Conservation (phyloP, 163 green algal species). For the Chlamydomonas reinhardtii region DNA sequence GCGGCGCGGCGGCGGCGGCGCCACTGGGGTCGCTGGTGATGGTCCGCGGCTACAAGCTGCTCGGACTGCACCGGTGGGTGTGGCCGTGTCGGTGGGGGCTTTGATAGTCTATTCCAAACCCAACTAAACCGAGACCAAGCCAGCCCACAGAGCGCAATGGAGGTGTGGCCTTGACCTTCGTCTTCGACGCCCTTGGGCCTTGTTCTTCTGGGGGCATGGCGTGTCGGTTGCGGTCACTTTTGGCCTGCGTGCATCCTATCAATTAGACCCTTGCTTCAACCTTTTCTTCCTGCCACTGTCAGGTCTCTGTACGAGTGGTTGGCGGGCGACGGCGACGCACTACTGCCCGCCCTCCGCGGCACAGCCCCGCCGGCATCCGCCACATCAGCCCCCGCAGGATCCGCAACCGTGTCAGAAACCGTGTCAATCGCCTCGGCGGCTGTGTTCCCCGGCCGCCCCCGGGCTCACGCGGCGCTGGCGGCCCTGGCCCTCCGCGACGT, state of each 20-base stretch:
- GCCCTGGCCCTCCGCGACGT: conserved; percentile 11
- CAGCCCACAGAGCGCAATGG: no score
- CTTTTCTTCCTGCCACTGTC: neutral
- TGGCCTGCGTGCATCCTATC: no score
- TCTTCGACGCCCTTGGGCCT: no score
- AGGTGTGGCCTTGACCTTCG: no score
- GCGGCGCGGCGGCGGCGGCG: neutral
- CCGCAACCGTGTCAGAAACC: neutral
- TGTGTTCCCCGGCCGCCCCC: neutral
- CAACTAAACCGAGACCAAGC: no score
- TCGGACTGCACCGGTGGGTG: conserved; percentile 9
- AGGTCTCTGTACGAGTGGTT: conserved; percentile 32
- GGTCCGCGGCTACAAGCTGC: conserved; percentile 13
- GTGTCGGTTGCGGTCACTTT: no score
- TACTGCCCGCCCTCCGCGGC: neutral
- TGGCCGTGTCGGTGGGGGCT: no score
- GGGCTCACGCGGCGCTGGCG: conserved; percentile 4
- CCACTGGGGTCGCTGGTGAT: neutral
- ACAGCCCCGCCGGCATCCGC: neutral
- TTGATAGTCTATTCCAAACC: no score
- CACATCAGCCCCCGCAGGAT: neutral
- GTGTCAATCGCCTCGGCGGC: neutral
- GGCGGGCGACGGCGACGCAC: neutral
- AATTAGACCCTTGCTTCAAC: no score
- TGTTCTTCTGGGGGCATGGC: no score